Evolutionary conservation across 768 basidiomycete species (phyloP).

Genomic region (Cystobasidium tubakii): DNA sequence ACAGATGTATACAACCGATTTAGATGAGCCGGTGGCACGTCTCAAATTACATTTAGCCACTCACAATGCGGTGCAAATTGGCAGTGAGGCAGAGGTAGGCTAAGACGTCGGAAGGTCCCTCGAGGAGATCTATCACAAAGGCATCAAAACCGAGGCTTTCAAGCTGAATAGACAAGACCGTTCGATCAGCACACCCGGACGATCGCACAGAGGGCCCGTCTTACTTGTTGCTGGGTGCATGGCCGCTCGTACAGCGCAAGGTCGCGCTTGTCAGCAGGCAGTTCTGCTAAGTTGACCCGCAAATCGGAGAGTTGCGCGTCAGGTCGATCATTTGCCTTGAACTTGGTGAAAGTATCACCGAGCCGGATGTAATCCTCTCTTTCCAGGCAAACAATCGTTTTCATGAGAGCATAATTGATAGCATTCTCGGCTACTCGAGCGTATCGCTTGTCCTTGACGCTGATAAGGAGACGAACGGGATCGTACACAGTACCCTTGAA

Average conservation of each 20-base stretch:
- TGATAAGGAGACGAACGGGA: constrained; percentile 70
- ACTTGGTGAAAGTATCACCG: constrained; percentile 53
- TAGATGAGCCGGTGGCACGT: too few species aligned
- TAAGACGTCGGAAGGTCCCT: constrained; percentile 67
- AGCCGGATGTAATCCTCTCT: constrained; percentile 72
- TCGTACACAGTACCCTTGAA: constrained; percentile 82
- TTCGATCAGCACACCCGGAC: background rate
- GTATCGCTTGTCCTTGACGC: constrained; percentile 60
- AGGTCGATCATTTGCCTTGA: background rate
- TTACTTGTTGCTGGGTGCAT: constrained; percentile 56
- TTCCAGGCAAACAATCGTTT: constrained; percentile 79
- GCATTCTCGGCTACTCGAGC: constrained; percentile 69
- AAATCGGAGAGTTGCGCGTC: constrained; percentile 49
- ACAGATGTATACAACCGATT: background rate
- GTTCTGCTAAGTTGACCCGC: constrained; percentile 40
- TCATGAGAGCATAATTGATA: constrained; percentile 59
- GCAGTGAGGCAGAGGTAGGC: constrained; percentile 64
- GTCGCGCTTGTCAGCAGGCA: background rate
- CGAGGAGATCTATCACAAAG: constrained; percentile 73
- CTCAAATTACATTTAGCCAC: constrained; percentile 25
- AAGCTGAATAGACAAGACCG: constrained; percentile 54
- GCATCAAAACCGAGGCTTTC: constrained; percentile 64
- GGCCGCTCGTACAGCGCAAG: background rate
- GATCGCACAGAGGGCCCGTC: constrained; percentile 2
- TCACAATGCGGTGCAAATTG: constrained; percentile 67